Conservation (phyloP, 371 early-diverging fungal genomes). For the Mortierella sp. region DNA sequence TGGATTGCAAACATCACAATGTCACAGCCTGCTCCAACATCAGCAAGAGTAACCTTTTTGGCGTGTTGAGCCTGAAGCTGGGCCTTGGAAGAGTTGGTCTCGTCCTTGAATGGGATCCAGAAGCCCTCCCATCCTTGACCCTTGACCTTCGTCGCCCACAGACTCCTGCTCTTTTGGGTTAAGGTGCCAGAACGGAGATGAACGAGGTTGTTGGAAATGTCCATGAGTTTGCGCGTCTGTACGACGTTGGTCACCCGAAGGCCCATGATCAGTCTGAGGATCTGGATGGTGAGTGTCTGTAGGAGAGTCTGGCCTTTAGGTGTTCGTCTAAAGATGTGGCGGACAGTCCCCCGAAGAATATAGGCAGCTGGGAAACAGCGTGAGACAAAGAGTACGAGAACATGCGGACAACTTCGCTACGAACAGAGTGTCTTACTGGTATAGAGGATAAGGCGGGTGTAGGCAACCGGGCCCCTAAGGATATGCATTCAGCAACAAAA, state of each 20-base stretch:
- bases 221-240: constrained; percentile 36
- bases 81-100: constrained; percentile 13
- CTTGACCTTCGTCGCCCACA: constrained; percentile 42
- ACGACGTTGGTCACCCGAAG: constrained; percentile 14
- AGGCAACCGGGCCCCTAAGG: constrained; percentile 43
- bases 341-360: constrained; percentile 29
- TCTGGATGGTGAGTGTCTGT: constrained; percentile 14
- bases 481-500: background rate
- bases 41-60: constrained; percentile 13
- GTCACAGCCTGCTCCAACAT: constrained; percentile 42
- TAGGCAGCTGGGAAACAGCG: constrained; percentile 13
- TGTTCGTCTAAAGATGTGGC: constrained; percentile 34
- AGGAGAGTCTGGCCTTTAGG: constrained; percentile 32
- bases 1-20: constrained; percentile 48
- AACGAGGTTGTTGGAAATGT: background rate
- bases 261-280: constrained; percentile 30
- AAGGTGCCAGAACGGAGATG: constrained; percentile 33
- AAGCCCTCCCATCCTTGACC: constrained; percentile 42
- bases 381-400: background rate
- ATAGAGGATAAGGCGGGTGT: constrained; percentile 39
- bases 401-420: background rate
- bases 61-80: constrained; percentile 8
- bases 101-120: constrained; percentile 49
- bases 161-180: constrained; percentile 26
- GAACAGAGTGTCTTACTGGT: constrained; percentile 14